Percentiles rank a stretch among this genome's conserved stretches.
These are phyloP conservation scores for Bacterosira constricta DNA, from an alignment of 108 stramenopile genomes.

Conservation along the genomic window DNA sequence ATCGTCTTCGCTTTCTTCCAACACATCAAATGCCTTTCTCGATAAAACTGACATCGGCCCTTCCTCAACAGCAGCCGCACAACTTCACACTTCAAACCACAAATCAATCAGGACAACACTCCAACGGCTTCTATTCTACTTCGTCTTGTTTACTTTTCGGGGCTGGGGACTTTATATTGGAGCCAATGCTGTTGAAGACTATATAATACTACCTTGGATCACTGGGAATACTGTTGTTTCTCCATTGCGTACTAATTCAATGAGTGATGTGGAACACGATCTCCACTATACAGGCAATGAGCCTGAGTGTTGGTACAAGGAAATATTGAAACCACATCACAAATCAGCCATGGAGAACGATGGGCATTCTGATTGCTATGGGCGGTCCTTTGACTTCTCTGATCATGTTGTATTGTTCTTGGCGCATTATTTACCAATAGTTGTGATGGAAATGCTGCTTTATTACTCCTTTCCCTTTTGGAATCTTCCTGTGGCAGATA, in stretches of 20 bases:
- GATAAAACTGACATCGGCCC: neutral
- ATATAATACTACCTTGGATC: conserved; percentile 32
- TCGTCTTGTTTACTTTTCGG: conserved; percentile 66
- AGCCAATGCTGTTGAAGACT: conserved; percentile 66
- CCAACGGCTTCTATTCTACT: conserved; percentile 58
- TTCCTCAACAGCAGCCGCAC: neutral
- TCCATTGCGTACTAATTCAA: conserved; percentile 25
- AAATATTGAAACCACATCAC: conserved; percentile 49
- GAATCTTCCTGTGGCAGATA: neutral
- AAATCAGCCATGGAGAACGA: conserved; percentile 23
- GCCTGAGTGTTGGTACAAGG: conserved; percentile 67
- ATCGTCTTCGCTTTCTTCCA: conserved; percentile 15
- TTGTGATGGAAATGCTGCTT: conserved; percentile 64
- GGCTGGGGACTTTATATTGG: conserved; percentile 69
- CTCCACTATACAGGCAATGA: conserved; percentile 11
- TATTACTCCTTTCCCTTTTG: conserved; percentile 60
- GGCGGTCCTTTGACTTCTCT: conserved; percentile 79
- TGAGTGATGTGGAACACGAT: conserved; percentile 37
- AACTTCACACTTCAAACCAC: neutral
- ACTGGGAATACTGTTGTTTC: conserved; percentile 27
- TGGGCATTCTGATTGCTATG: conserved; percentile 54
- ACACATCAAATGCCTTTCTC: neutral
- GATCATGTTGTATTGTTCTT: conserved; percentile 88
- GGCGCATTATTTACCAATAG: conserved; percentile 74
- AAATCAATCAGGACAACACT: conserved; percentile 9